Percentiles rank a stretch among this genome's conserved stretches.
Conservation (phyloP, 768 basidiomycete genomes). For the Amanita pallidorosea region DNA sequence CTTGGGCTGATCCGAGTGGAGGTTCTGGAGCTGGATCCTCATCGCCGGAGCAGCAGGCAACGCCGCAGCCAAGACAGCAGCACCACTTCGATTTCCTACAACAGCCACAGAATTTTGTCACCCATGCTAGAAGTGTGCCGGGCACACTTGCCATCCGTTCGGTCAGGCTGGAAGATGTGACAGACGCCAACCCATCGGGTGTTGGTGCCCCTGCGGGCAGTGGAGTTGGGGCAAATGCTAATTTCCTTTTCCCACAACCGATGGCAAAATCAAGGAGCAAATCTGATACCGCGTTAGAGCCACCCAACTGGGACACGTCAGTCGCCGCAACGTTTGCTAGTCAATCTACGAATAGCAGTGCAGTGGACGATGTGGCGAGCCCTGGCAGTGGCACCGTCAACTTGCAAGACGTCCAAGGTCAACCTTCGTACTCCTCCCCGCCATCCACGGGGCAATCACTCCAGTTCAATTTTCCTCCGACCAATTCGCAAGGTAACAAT, state of each 20-base stretch:
- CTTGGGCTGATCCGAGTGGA: slow-evolving; percentile 3
- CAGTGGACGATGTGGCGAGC: slow-evolving; percentile 11
- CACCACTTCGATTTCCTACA: background rate
- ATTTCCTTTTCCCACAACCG: slow-evolving; percentile 13
- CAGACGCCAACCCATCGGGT: background rate
- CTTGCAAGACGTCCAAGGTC: slow-evolving; percentile 30
- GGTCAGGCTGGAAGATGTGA: background rate
- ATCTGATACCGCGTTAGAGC: slow-evolving; percentile 48
- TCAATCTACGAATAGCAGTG: background rate
- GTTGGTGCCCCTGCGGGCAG: background rate
- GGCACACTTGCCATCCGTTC: slow-evolving; percentile 1
- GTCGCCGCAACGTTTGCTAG: slow-evolving; percentile 1
- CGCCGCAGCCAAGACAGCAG: slow-evolving; percentile 1
- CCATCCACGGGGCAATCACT: slow-evolving; percentile 8
- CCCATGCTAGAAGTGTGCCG: slow-evolving; percentile 1
- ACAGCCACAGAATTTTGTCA: background rate
- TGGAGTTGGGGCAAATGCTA: background rate
- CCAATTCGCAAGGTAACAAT: background rate
- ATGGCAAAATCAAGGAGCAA: slow-evolving; percentile 42
- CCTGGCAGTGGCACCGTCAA: slow-evolving; percentile 15
- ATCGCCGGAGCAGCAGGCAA: background rate
- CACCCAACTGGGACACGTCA: slow-evolving; percentile 36
- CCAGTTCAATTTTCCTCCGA: slow-evolving; percentile 6
- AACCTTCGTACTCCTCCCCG: slow-evolving; percentile 4
- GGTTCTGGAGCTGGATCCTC: background rate